Conservation (phyloP, 2,329 filamentous ascomycete genomes). For the Zopfia rhizophila region DNA sequence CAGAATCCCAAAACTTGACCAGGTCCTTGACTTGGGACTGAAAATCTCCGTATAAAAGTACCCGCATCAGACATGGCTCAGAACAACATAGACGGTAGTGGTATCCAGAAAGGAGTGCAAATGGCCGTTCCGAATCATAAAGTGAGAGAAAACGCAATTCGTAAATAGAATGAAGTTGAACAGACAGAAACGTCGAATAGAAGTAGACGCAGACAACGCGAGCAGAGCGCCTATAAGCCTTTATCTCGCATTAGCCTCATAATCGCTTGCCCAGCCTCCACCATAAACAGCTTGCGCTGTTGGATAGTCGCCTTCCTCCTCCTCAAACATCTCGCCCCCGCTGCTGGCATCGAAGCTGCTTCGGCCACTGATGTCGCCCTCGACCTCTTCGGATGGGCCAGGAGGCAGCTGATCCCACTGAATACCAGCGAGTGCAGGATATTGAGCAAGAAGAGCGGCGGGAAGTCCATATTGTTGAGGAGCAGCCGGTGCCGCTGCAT, state of each 20-base stretch:
- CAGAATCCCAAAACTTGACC: too few species aligned
- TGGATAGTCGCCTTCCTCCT: conserved; percentile 70
- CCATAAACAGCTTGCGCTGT: conserved; percentile 40
- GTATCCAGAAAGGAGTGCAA: too few species aligned
- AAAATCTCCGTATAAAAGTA: too few species aligned
- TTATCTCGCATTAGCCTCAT: conserved; percentile 34
- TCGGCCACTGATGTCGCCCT: conserved; percentile 75
- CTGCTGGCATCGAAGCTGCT: conserved; percentile 82
- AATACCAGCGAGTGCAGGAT: conserved; percentile 89
- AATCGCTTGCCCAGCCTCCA: conserved; percentile 50
- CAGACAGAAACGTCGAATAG: neutral
- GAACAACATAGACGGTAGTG: too few species aligned
- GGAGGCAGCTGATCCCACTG: conserved; percentile 83
- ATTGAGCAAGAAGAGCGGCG: conserved; percentile 87
- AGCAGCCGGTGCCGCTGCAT: conserved; percentile 28
- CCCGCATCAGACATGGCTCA: too few species aligned
- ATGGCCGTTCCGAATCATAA: too few species aligned
- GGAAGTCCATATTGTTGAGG: conserved; percentile 69
- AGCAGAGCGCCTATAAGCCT: too few species aligned
- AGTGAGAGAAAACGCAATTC: too few species aligned
- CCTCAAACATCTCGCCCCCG: conserved; percentile 75
- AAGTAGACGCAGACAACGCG: neutral
- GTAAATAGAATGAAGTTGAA: neutral
- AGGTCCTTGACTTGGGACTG: too few species aligned
- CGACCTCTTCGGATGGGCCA: conserved; percentile 64